Evolutionary conservation across 176 grass and related monocot genomes (phyloP).

Genomic region (Areca catechu): DNA sequence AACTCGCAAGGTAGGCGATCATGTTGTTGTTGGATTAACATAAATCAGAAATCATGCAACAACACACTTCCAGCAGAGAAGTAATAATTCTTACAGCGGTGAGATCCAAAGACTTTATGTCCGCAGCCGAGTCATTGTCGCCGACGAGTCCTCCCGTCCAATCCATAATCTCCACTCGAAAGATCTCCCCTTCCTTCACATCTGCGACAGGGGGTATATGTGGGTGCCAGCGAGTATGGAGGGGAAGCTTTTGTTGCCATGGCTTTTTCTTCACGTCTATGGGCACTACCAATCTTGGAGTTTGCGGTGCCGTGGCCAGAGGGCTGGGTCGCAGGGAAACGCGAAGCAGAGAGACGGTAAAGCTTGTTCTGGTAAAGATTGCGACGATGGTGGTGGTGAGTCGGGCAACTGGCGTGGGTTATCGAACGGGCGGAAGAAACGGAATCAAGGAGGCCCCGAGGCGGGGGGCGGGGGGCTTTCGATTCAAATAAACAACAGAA

Average conservation of each 20-base stretch:
- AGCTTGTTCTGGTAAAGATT: slow-evolving; percentile 27
- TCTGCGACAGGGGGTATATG: slow-evolving; percentile 73
- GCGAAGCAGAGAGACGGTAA: too few species aligned
- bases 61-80: not conserved
- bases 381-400: slow-evolving; percentile 44
- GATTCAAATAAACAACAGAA: slow-evolving; percentile 78
- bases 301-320: slow-evolving; percentile 52
- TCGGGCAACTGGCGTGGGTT: slow-evolving; percentile 11
- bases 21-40: not conserved
- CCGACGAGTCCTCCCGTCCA: slow-evolving; percentile 52
- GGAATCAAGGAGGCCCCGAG: too few species aligned
- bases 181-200: slow-evolving; percentile 70
- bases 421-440: slow-evolving; percentile 24
- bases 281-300: slow-evolving; percentile 60
- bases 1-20: too few species aligned
- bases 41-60: not conserved
- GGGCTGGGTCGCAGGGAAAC: too few species aligned
- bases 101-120: slow-evolving; percentile 63
- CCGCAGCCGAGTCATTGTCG: slow-evolving; percentile 69
- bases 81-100: slow-evolving; percentile 39
- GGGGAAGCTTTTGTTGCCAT: slow-evolving; percentile 65
- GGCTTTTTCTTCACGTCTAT: slow-evolving; percentile 84
- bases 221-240: slow-evolving; percentile 85
- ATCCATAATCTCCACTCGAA: slow-evolving; percentile 79
- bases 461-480: slow-evolving; percentile 81